phyloP scores from a whole-genome alignment of 495 filamentous ascomycete genomes.

The Filosporella fistucella region DNA sequence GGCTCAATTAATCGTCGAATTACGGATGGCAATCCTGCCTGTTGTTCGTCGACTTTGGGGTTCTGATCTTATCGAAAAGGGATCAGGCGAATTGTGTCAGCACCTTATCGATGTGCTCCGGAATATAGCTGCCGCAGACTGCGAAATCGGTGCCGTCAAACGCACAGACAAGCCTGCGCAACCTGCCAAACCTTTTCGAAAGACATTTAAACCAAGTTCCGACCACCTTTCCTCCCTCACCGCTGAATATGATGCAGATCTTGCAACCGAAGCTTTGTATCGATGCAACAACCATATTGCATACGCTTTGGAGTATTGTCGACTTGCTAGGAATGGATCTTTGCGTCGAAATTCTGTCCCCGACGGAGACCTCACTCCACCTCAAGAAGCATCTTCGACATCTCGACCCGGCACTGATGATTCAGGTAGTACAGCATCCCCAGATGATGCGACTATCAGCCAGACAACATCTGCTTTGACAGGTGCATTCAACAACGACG shows the following conservation, averaged over 20 bases:
- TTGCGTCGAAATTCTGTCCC: constrained; percentile 59
- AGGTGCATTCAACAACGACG: constrained; percentile 1
- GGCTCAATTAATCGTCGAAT: constrained; percentile 80
- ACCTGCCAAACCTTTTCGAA: constrained; percentile 27
- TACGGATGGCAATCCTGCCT: constrained; percentile 79
- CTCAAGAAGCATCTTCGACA: constrained; percentile 7
- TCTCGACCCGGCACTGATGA: constrained; percentile 18
- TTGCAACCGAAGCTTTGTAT: constrained; percentile 76
- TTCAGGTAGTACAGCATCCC: constrained; percentile 19
- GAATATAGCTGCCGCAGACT: constrained; percentile 69
- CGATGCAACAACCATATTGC: constrained; percentile 65
- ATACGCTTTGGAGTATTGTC: constrained; percentile 71
- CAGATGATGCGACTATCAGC: constrained; percentile 18
- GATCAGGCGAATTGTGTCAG: constrained; percentile 68
- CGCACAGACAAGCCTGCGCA: constrained; percentile 44
- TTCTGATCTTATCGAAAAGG: constrained; percentile 73
- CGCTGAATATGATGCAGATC: constrained; percentile 43
- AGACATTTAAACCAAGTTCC: constrained; percentile 37
- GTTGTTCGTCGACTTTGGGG: constrained; percentile 77
- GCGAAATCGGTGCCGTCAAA: constrained; percentile 62
- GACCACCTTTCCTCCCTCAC: constrained; percentile 37
- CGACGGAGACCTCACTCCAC: constrained; percentile 33
- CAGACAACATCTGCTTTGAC: constrained; percentile 7
- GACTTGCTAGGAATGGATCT: constrained; percentile 36
- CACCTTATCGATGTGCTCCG: constrained; percentile 80